phyloP scores from a whole-genome alignment of 1,139 yeast genomes.

The Debaryomycetaceae sp. region DNA sequence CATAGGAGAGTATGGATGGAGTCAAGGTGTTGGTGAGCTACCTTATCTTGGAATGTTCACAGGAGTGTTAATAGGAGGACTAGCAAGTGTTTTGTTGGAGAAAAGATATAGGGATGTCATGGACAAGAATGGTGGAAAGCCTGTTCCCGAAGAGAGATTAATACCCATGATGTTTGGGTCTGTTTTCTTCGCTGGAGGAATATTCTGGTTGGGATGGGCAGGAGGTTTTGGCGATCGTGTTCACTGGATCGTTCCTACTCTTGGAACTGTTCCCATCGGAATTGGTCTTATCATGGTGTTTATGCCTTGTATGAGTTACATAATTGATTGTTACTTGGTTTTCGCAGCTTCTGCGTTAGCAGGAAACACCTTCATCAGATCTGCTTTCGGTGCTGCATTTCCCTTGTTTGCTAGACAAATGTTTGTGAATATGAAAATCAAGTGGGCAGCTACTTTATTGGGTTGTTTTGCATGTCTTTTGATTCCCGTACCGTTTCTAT shows the following conservation, averaged over 20 bases:
- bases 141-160: constrained; percentile 77
- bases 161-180: constrained; percentile 73
- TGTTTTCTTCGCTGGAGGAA: constrained; percentile 66
- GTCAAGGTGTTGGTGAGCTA: constrained; percentile 51
- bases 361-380: constrained; percentile 75
- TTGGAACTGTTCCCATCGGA: constrained; percentile 70
- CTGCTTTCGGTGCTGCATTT: constrained; percentile 52
- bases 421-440: constrained; percentile 70
- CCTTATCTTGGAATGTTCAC: constrained; percentile 61
- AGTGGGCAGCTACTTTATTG: constrained; percentile 80
- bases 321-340: constrained; percentile 73
- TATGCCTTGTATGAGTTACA: constrained; percentile 73
- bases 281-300: constrained; percentile 73
- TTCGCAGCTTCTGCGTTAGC: constrained; percentile 92
- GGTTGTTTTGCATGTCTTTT: constrained; percentile 64
- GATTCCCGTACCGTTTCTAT: constrained; percentile 75
- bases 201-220: constrained; percentile 84
- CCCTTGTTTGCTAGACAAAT: constrained; percentile 56
- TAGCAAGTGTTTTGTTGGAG: constrained; percentile 26
- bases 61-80: constrained; percentile 62
- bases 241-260: constrained; percentile 85
- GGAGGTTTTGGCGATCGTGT: constrained; percentile 65
- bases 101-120: constrained; percentile 18
- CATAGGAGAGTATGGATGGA: constrained; percentile 53
- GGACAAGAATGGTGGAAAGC: constrained; percentile 50